Evolutionary conservation across 345 rosid species (phyloP), one percentile per base, ranked within the genome.

Genomic region (Rhodamnia rubescens): DNA sequence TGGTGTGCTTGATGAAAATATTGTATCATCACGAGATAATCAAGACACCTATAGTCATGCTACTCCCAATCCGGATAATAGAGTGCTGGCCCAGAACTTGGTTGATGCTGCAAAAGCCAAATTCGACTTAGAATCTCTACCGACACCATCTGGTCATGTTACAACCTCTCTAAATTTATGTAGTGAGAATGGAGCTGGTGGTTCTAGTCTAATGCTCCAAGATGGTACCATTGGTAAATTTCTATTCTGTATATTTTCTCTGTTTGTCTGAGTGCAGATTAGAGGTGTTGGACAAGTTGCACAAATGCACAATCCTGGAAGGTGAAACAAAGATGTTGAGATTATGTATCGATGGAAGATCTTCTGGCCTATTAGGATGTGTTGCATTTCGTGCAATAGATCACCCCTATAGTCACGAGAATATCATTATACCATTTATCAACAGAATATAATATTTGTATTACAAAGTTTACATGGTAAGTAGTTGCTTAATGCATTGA

Each of bases 1-100:
- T 85, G 86, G 87, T 44, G 27, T 87, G 78, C 89, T 58, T 83
- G 93, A 90, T 84, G 94, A 90, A 86, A 88, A 82, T 88, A 83
- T 56, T 49, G 58, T n/a, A 84, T 84, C 80, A 49, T 87, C 88
- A 24, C 51, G 82, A 8, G 88, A 87, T 87, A 83, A 61, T 85
- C 85, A 84, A 85, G 93, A 90, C 47, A 51, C 86, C 51, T 47
- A 49, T 69, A 55, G 82, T 82, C 83, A 88, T 87, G 82, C 88
- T n/a, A 82, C 86, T 5, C 75, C 52, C 13, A 87, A 36, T 86
- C 20, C 74, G 56, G 80, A 78, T 81, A 89, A 83, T 84, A 32
- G 78, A 53, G 89, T 87, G 74, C 87, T 52, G 59, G 85, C 83
- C 88, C 91, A 87, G 81, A 90, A 88, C 78, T 52, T 61, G 57